These are phyloP conservation scores for Claviceps purpurea DNA, from an alignment of 2,329 filamentous ascomycete genomes.

Conservation along the genomic window DNA sequence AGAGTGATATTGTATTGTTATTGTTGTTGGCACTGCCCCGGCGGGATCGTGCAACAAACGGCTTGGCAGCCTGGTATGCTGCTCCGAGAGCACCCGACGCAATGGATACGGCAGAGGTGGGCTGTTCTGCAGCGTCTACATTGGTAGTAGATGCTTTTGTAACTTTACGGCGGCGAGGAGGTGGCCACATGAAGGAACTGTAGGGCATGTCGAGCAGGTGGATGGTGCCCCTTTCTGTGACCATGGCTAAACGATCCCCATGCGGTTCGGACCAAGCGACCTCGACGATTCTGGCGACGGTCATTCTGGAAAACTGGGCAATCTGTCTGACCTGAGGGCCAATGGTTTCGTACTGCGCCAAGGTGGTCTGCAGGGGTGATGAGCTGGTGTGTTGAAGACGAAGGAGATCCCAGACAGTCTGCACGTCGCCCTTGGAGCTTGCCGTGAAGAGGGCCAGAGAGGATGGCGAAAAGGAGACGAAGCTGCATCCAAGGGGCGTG, in stretches of 20 bases:
- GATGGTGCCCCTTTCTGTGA: slow-evolving; percentile 89
- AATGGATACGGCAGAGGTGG: slow-evolving; percentile 48
- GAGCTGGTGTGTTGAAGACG: slow-evolving; percentile 49
- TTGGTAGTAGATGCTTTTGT: slow-evolving; percentile 24
- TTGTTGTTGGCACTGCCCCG: slow-evolving; percentile 29
- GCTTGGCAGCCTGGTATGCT: slow-evolving; percentile 54
- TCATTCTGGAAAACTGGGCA: slow-evolving; percentile 81
- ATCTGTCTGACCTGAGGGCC: slow-evolving; percentile 64
- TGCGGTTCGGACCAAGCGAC: slow-evolving; percentile 75
- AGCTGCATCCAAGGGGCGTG: slow-evolving; percentile 63
- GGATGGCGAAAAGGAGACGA: slow-evolving; percentile 63
- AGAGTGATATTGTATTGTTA: slow-evolving; percentile 5
- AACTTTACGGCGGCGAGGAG: slow-evolving; percentile 42
- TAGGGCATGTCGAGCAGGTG: slow-evolving; percentile 81
- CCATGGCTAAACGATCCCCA: slow-evolving; percentile 72
- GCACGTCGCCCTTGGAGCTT: slow-evolving; percentile 71
- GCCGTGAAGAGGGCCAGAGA: slow-evolving; percentile 65
- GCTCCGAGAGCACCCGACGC: slow-evolving; percentile 59
- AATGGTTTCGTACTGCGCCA: slow-evolving; percentile 28
- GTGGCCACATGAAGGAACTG: slow-evolving; percentile 78
- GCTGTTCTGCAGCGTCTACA: slow-evolving; percentile 33
- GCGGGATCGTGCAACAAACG: slow-evolving; percentile 41
- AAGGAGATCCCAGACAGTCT: slow-evolving; percentile 71
- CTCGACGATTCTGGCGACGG: slow-evolving; percentile 79
- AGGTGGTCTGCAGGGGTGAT: slow-evolving; percentile 40